These are phyloP conservation scores for Neopestalotiopsis rosae DNA, from an alignment of 2,329 filamentous ascomycete genomes.

Conservation along the genomic window DNA sequence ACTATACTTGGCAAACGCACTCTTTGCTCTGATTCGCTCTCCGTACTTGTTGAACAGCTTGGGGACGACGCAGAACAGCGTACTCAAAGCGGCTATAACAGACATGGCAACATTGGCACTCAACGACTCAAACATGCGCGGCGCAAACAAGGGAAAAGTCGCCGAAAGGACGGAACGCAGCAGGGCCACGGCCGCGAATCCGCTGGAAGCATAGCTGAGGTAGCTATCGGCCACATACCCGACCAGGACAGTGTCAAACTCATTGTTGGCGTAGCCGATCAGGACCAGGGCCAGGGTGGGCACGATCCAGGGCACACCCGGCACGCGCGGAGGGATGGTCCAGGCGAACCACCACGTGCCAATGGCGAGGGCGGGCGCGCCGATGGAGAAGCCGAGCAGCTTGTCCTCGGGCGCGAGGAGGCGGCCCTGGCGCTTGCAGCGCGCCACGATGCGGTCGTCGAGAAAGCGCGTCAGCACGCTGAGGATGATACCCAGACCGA, in stretches of 20 bases:
- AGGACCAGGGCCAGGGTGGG: slow-evolving; percentile 45
- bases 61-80: slow-evolving; percentile 26
- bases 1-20: slow-evolving; percentile 31
- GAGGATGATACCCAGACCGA: slow-evolving; percentile 44
- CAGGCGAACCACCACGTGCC: slow-evolving; percentile 52
- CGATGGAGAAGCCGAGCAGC: slow-evolving; percentile 50
- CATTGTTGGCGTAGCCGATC: slow-evolving; percentile 52
- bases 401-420: slow-evolving; percentile 51
- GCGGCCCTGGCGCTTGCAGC: slow-evolving; percentile 24
- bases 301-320: slow-evolving; percentile 42
- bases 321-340: slow-evolving; percentile 48
- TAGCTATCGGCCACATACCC: slow-evolving; percentile 34
- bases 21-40: slow-evolving; percentile 27
- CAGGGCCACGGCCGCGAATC: slow-evolving; percentile 31
- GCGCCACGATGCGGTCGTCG: slow-evolving; percentile 36
- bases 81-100: slow-evolving; percentile 27
- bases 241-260: slow-evolving; percentile 30
- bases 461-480: slow-evolving; percentile 48
- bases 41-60: slow-evolving; percentile 30
- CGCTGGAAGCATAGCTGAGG: slow-evolving; percentile 30
- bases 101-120: slow-evolving; percentile 30
- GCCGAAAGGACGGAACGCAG: slow-evolving; percentile 31
- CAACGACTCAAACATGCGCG: slow-evolving; percentile 27
- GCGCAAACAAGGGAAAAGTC: slow-evolving; percentile 31
- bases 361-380: slow-evolving; percentile 46